Conservation (phyloP, 352 stramenopile genomes). For the Aphanomyces cochlioides region DNA sequence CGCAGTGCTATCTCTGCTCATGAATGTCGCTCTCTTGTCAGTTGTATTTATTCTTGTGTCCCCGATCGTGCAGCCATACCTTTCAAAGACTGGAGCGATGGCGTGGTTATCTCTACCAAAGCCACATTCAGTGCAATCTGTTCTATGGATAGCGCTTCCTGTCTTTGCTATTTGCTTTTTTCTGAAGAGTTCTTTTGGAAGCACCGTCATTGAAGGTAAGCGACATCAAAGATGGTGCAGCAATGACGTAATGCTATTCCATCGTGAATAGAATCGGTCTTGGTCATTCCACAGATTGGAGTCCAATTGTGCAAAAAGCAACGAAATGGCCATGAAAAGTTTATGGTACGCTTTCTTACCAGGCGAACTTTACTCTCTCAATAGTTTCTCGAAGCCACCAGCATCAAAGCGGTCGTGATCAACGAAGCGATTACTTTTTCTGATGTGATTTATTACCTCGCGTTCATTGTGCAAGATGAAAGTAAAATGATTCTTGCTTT, state of each 20-base stretch:
- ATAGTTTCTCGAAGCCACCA: slow-evolving; percentile 45
- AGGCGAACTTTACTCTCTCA: neutral
- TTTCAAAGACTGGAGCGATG: too few relatives aligned
- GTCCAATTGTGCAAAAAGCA: slow-evolving; percentile 62
- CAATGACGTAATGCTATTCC: too few relatives aligned
- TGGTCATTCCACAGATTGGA: slow-evolving; percentile 67
- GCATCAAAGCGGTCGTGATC: slow-evolving; percentile 66
- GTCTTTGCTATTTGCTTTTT: neutral
- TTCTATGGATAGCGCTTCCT: neutral
- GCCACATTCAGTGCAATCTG: neutral
- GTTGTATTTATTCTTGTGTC: slow-evolving; percentile 8
- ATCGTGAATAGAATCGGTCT: slow-evolving; percentile 50
- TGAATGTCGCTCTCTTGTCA: neutral
- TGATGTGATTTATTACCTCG: slow-evolving; percentile 77
- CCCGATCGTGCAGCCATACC: too few relatives aligned
- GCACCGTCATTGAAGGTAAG: slow-evolving; percentile 23
- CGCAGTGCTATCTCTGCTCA: neutral
- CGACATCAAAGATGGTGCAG: too few relatives aligned
- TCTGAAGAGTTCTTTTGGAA: slow-evolving; percentile 21
- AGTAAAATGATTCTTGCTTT: slow-evolving; percentile 70
- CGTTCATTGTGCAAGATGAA: slow-evolving; percentile 67
- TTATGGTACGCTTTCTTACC: neutral
- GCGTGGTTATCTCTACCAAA: neutral
- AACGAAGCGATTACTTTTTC: slow-evolving; percentile 80
- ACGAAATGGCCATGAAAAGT: slow-evolving; percentile 48